phyloP scores from a whole-genome alignment of 2,329 filamentous ascomycete species.

The Paracamarosporium sp. region DNA sequence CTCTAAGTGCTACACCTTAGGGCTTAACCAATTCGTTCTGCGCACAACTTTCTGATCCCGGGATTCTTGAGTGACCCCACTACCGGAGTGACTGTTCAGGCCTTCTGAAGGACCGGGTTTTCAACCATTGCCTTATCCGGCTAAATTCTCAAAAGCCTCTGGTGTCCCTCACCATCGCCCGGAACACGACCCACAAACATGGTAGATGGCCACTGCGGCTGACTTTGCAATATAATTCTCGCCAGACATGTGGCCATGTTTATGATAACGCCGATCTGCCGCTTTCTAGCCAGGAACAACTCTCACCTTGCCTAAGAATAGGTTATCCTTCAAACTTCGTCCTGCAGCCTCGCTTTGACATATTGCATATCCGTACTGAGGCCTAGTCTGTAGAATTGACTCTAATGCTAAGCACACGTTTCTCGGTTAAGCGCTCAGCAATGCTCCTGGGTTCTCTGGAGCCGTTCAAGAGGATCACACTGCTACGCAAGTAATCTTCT shows the following conservation, averaged over 20 bases:
- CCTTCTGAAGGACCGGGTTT: neutral
- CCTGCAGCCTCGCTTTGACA: conserved; percentile 3
- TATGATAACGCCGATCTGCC: conserved; percentile 21
- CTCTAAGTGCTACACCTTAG: neutral
- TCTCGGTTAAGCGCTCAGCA: neutral
- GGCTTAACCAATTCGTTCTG: neutral
- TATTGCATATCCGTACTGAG: conserved; percentile 1
- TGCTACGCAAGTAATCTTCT: neutral
- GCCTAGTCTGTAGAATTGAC: conserved; percentile 3
- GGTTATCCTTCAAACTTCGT: neutral
- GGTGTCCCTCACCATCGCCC: neutral
- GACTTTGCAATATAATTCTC: conserved; percentile 21
- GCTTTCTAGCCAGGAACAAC: conserved; percentile 11
- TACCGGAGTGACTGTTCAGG: neutral
- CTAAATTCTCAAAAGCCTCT: conserved; percentile 27
- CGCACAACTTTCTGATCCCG: neutral
- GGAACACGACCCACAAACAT: neutral
- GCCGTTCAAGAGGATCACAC: neutral
- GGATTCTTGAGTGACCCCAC: neutral
- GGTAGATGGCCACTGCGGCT: conserved; percentile 23
- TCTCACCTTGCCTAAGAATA: neutral
- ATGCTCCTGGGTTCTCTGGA: neutral
- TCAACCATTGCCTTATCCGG: conserved; percentile 30
- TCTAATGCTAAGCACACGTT: neutral
- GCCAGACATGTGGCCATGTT: conserved; percentile 29